Evolutionary conservation across 2,329 filamentous ascomycete genomes (phyloP).

Genomic region (Cladophialophora bantiana): DNA sequence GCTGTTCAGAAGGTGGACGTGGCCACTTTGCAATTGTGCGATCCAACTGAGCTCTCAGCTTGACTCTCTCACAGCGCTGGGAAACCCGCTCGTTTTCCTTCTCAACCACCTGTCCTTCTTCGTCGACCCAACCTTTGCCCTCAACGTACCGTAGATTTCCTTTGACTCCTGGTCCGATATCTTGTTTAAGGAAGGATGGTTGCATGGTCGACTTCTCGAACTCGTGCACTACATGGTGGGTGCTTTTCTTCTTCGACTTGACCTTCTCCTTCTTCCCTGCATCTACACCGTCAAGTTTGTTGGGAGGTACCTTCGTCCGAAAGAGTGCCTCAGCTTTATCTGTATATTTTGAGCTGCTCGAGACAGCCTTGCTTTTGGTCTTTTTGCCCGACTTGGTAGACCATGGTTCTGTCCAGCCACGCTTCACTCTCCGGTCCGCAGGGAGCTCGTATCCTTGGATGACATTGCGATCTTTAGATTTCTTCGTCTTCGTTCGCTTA

Average conservation of each 20-base stretch:
- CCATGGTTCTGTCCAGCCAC: slow-evolving; percentile 82
- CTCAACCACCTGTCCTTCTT: slow-evolving; percentile 77
- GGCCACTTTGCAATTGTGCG: background rate
- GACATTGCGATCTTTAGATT: slow-evolving; percentile 58
- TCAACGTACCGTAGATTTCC: slow-evolving; percentile 74
- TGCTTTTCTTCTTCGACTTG: slow-evolving; percentile 62
- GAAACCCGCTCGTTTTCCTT: slow-evolving; percentile 30
- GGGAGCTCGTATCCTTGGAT: slow-evolving; percentile 71
- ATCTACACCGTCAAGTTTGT: slow-evolving; percentile 44
- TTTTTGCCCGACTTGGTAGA: slow-evolving; percentile 55
- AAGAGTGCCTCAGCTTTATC: slow-evolving; percentile 83
- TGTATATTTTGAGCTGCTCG: slow-evolving; percentile 76
- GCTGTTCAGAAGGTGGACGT: background rate
- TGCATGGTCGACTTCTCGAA: slow-evolving; percentile 85
- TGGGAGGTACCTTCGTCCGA: slow-evolving; percentile 77
- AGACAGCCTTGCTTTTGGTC: slow-evolving; percentile 59
- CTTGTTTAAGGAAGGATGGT: slow-evolving; percentile 77
- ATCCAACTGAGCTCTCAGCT: slow-evolving; percentile 39
- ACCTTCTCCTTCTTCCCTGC: slow-evolving; percentile 49
- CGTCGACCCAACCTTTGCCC: slow-evolving; percentile 87
- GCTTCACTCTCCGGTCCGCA: slow-evolving; percentile 78
- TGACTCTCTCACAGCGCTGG: slow-evolving; percentile 31
- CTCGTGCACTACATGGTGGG: slow-evolving; percentile 79
- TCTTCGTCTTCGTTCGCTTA: slow-evolving; percentile 41
- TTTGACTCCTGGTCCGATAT: slow-evolving; percentile 52